These are phyloP conservation scores for Aspergillus brunneoviolaceus DNA, from an alignment of 2,329 filamentous ascomycete species.

Conservation along the genomic window DNA sequence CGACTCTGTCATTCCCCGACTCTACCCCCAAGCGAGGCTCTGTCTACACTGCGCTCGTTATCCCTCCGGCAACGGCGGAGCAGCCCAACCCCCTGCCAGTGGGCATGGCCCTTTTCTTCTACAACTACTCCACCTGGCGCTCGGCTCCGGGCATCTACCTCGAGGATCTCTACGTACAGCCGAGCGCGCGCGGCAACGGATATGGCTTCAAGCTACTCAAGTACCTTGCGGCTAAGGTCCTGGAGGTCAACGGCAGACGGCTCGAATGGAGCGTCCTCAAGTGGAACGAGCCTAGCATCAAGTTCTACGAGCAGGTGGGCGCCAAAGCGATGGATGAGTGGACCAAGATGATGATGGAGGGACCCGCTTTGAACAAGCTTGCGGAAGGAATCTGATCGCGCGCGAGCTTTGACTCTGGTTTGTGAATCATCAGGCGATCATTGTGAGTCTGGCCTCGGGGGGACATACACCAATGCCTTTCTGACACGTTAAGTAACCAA, in stretches of 20 bases:
- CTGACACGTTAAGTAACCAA: too few species aligned
- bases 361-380: slow-evolving; percentile 44
- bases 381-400: slow-evolving; percentile 27
- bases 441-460: too few species aligned
- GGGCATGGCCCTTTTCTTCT: slow-evolving; percentile 88
- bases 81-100: slow-evolving; percentile 47
- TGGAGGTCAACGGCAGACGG: slow-evolving; percentile 68
- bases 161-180: slow-evolving; percentile 85
- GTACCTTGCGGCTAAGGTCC: slow-evolving; percentile 74
- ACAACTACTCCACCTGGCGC: slow-evolving; percentile 94
- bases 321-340: slow-evolving; percentile 49
- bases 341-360: slow-evolving; percentile 52
- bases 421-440: too few species aligned
- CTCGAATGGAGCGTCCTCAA: slow-evolving; percentile 90
- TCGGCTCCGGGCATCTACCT: slow-evolving; percentile 86
- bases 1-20: slow-evolving; percentile 75
- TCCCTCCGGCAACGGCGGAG: slow-evolving; percentile 49
- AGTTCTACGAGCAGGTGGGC: slow-evolving; percentile 67
- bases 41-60: slow-evolving; percentile 73
- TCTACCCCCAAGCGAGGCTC: slow-evolving; percentile 54
- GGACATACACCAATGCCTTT: too few species aligned
- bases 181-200: slow-evolving; percentile 68
- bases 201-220: slow-evolving; percentile 76
- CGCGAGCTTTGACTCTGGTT: background rate
- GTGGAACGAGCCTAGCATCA: slow-evolving; percentile 88